phyloP scores from a whole-genome alignment of 73 alveolate genomes.

The Chromera velia region DNA sequence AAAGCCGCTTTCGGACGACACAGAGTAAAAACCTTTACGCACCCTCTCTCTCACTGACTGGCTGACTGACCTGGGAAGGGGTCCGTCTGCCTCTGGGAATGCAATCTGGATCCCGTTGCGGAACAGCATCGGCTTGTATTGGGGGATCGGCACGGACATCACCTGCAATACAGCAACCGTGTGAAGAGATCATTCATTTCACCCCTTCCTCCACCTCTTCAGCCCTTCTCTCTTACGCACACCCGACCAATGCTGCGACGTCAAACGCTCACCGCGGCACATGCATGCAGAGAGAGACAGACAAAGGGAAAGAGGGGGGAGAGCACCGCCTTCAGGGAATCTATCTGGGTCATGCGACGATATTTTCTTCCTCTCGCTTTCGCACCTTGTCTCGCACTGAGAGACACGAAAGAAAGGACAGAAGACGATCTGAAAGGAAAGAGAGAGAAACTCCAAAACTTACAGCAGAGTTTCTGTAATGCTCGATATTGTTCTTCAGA shows the following conservation, averaged over 20 bases:
- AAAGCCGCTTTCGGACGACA: not conserved
- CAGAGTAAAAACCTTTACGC: not conserved
- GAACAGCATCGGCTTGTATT: not conserved
- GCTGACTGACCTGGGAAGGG: not conserved
- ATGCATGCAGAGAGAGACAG: not conserved
- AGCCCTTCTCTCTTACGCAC: too few species aligned
- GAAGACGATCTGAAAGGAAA: too few species aligned
- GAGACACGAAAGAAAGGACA: too few species aligned
- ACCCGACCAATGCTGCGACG: too few species aligned
- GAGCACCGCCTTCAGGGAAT: not conserved
- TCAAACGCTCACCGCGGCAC: too few species aligned
- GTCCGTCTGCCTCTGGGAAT: not conserved
- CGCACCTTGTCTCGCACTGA: too few species aligned
- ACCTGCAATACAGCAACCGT: too few species aligned
- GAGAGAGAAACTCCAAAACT: not conserved
- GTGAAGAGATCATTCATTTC: too few species aligned
- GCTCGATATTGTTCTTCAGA: not conserved
- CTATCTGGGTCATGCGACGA: too few species aligned
- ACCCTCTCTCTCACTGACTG: not conserved
- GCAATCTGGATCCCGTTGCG: not conserved
- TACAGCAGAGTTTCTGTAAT: not conserved
- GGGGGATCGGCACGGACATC: not conserved
- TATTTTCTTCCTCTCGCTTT: too few species aligned
- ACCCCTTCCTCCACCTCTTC: too few species aligned
- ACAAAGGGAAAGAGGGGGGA: not conserved